A percentile compares a stretch with the other conserved stretches of the same genome.
These are phyloP conservation scores for Otatea glauca DNA, from an alignment of 176 grass and related monocot genomes.

Conservation along the genomic window DNA sequence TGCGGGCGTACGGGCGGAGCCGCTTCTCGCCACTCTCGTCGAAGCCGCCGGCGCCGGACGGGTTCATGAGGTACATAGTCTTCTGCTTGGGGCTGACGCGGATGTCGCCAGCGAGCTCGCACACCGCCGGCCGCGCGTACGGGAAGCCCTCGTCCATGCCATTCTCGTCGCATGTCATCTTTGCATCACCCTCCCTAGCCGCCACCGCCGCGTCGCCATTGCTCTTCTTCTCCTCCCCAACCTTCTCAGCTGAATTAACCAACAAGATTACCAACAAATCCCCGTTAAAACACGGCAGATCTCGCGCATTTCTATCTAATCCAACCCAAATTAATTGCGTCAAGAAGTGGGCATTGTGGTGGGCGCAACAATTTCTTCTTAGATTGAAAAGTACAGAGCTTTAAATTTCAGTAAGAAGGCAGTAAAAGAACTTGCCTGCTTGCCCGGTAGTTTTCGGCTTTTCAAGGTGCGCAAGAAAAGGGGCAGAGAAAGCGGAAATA, in stretches of 20 bases:
- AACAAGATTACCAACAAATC: slow-evolving; percentile 2
- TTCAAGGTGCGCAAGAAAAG: slow-evolving; percentile 11
- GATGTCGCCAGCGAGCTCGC: slow-evolving; percentile 71
- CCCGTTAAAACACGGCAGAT: slow-evolving; percentile 26
- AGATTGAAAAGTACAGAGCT: slow-evolving; percentile 30
- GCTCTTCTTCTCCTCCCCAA: slow-evolving; percentile 14
- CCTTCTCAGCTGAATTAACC: background rate
- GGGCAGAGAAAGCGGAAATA: background rate
- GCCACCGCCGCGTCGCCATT: background rate
- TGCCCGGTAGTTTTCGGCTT: background rate
- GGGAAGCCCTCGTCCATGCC: slow-evolving; percentile 63
- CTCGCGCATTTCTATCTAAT: slow-evolving; percentile 7
- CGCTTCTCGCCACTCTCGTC: slow-evolving; percentile 47
- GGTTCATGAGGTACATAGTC: slow-evolving; percentile 52
- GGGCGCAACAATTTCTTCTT: background rate
- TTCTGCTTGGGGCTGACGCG: slow-evolving; percentile 61
- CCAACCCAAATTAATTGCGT: slow-evolving; percentile 18
- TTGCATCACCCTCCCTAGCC: background rate
- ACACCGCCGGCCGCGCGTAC: slow-evolving; percentile 57
- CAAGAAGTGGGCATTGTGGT: background rate
- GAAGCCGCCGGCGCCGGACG: slow-evolving; percentile 37
- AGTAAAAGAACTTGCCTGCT: background rate
- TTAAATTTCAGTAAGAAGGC: slow-evolving; percentile 5
- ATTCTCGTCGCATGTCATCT: slow-evolving; percentile 66
- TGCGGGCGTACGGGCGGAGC: slow-evolving; percentile 61